Base-by-base conservation (phyloP, 257 asterid genomes). In the Nicotiana sylvestris region DNA sequence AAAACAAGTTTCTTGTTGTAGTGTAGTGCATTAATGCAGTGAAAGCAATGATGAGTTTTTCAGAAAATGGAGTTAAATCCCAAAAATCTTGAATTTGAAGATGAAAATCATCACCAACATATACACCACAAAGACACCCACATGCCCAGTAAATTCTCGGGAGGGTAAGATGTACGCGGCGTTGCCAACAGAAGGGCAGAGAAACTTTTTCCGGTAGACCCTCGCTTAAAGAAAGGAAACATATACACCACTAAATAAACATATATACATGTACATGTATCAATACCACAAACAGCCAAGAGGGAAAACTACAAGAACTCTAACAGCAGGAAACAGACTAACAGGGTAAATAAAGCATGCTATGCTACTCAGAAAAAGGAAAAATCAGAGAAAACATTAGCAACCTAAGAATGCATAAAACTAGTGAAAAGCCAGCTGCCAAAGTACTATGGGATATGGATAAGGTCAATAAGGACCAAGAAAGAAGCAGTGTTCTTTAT, bases 381-480 rank as follows among this genome's bases (percentile, higher is more conserved):
- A 86, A 84, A 83, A 15, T 77, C 61, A 74, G 85, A 76, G 83
- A 81, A 83, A 88, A 61, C 86, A 85, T 81, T 82, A 67, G 74
- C 82, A 86, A 82, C 77, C 86, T 83, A 67, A 81, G 81, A 81
- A 80, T 81, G 68, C 64, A 64, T 62, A 87, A 69, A 82, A 61
- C 78, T 81, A 84, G 83, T 84, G 87, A 88, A 81, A 82, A 86
- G 81, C 82, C 87, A 84, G 86, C 88, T 77, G 83, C 89, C 77
- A 66, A 82, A 86, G 86, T 68, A 84, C 83, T 69, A 27, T 76
- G 58, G 15, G 46, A 27, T 83, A 30, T 82, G 88, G 97, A 89
- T 92, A 89, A 91, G 91, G 84, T 64, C 80, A 83, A 80, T 83
- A 84, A 89, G 85, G 82, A 85, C 89, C 87, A 78, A 81, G 58